Evolutionary conservation across 306 rosid genomes (phyloP).

Genomic region (Castanea crenata): DNA sequence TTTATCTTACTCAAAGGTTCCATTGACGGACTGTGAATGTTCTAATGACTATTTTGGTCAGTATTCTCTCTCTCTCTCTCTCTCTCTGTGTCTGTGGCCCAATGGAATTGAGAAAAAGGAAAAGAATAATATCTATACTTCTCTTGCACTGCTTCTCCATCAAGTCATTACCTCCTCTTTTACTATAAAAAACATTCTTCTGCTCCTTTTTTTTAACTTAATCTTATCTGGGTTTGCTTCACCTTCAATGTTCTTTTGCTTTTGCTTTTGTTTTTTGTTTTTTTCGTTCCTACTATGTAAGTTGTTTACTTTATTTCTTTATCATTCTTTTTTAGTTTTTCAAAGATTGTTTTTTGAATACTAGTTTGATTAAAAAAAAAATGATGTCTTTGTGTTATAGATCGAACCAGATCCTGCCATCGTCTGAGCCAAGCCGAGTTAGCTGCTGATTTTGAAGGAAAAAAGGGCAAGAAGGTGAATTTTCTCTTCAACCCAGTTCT

Average conservation of each 20-base stretch:
- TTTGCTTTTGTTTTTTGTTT: neutral
- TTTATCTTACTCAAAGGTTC: slow-evolving; percentile 9
- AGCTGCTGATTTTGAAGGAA: slow-evolving; percentile 8
- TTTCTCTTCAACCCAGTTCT: neutral
- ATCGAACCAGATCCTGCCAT: slow-evolving; percentile 40
- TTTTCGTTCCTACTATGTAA: slow-evolving; percentile 5
- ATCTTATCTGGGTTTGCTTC: slow-evolving; percentile 4
- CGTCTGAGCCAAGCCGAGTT: neutral
- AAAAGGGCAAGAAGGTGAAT: neutral
- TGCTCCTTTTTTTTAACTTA: neutral
- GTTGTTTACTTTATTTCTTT: neutral
- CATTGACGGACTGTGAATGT: slow-evolving; percentile 13
- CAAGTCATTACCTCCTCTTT: slow-evolving; percentile 1
- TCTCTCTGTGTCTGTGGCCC: neutral
- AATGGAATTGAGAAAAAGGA: neutral
- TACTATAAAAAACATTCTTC: slow-evolving; percentile 5
- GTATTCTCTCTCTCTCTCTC: neutral
- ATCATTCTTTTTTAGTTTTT: neutral
- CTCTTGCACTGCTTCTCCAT: slow-evolving; percentile 4
- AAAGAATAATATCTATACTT: slow-evolving; percentile 5
- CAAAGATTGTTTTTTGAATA: neutral
- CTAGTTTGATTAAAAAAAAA: neutral
- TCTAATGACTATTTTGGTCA: slow-evolving; percentile 22
- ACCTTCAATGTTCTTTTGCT: neutral
- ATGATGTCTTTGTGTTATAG: slow-evolving; percentile 22